These are phyloP conservation scores for Ilex asprella DNA, from an alignment of 257 asterid genomes.

Conservation along the genomic window DNA sequence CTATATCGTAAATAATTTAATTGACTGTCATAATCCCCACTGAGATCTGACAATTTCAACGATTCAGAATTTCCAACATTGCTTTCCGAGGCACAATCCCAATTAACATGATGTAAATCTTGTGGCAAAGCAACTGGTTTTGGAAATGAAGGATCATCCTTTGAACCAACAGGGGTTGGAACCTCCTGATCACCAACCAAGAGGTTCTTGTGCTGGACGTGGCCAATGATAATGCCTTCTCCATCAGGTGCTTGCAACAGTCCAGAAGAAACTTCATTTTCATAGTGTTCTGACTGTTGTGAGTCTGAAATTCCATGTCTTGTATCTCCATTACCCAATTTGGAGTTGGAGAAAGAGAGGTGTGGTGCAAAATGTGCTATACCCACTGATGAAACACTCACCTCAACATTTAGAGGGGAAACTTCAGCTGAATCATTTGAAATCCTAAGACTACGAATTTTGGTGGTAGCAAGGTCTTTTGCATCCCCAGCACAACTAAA, in stretches of 20 bases:
- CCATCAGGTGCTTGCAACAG: constrained; percentile 14
- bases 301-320: constrained; percentile 16
- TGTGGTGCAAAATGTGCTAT: constrained; percentile 33
- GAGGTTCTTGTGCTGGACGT: constrained; percentile 10
- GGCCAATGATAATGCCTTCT: constrained; percentile 7
- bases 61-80: constrained; percentile 20
- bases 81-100: constrained; percentile 16
- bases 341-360: constrained; percentile 28
- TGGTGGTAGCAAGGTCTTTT: constrained; percentile 17
- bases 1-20: constrained; percentile 38
- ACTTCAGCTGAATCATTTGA: constrained; percentile 14
- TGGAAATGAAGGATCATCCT: constrained; percentile 1
- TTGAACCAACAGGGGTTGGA: not conserved
- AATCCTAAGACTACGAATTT: constrained; percentile 16
- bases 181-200: constrained; percentile 14
- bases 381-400: constrained; percentile 8
- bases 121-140: constrained; percentile 13
- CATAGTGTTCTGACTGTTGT: constrained; percentile 16
- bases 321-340: constrained; percentile 8
- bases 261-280: constrained; percentile 19
- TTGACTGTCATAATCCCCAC: constrained; percentile 54
- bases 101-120: constrained; percentile 9
- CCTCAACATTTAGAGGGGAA: constrained; percentile 15
- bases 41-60: constrained; percentile 41
- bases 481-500: constrained; percentile 20